These are phyloP conservation scores for Cydonia oblonga DNA, from an alignment of 331 rosid species.

Conservation along the genomic window DNA sequence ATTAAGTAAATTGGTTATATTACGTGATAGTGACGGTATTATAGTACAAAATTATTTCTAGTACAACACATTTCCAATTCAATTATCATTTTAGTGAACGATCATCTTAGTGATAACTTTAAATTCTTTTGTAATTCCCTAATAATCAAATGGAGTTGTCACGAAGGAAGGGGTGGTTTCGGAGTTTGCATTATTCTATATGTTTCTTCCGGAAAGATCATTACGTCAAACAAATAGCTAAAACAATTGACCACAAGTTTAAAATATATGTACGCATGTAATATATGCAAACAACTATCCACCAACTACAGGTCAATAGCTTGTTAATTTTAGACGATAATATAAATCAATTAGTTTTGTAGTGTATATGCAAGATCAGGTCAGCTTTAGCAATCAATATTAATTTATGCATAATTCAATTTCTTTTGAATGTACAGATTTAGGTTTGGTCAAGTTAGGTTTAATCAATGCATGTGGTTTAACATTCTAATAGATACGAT, in stretches of 20 bases:
- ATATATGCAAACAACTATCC: background rate
- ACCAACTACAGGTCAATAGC: conserved; percentile 3
- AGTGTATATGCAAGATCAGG: too few species aligned
- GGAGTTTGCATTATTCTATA: background rate
- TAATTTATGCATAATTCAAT: background rate
- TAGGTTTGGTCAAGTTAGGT: too few species aligned
- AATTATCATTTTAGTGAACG: too few species aligned
- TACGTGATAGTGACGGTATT: too few species aligned
- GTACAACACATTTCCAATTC: too few species aligned
- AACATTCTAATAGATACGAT: too few species aligned
- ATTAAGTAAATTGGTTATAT: too few species aligned
- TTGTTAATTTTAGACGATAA: background rate
- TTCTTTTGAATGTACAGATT: background rate
- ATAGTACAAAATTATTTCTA: too few species aligned
- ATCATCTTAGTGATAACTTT: too few species aligned
- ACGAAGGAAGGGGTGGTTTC: background rate
- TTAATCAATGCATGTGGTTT: too few species aligned
- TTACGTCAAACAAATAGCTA: background rate
- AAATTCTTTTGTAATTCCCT: background rate
- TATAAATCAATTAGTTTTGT: background rate
- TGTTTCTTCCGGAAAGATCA: background rate
- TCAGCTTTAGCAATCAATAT: too few species aligned
- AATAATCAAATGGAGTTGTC: background rate
- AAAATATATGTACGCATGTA: background rate
- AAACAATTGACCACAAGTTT: too few species aligned